phyloP scores from a whole-genome alignment of 371 early-diverging fungal species.

The Syncephalastrum racemosum region DNA sequence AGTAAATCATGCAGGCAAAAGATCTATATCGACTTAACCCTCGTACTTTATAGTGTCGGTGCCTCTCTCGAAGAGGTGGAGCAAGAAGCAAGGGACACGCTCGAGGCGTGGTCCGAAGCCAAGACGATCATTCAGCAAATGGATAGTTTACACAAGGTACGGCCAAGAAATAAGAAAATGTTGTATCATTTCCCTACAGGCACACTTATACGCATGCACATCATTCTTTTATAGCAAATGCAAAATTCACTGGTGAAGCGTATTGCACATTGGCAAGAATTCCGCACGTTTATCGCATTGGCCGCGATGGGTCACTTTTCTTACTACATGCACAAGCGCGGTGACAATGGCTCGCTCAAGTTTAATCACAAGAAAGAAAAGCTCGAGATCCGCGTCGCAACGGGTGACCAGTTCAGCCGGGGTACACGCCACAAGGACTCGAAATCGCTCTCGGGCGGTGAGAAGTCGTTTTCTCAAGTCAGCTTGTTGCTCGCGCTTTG shows the following conservation, averaged over 20 bases:
- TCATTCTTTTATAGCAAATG: conserved; percentile 40
- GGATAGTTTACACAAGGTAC: conserved; percentile 50
- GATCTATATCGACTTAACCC: neutral
- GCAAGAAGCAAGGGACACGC: conserved; percentile 46
- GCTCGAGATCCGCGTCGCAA: conserved; percentile 65
- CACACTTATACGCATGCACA: neutral
- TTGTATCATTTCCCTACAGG: neutral
- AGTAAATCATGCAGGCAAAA: neutral
- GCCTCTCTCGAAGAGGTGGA: conserved; percentile 59
- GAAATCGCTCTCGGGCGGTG: conserved; percentile 96
- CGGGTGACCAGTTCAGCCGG: conserved; percentile 44
- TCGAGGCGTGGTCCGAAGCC: conserved; percentile 58
- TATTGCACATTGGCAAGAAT: conserved; percentile 60
- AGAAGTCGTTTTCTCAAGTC: conserved; percentile 98
- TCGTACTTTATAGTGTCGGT: conserved; percentile 7
- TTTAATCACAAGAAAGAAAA: conserved; percentile 77
- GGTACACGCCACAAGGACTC: conserved; percentile 77
- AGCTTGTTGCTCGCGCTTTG: conserved; percentile 96
- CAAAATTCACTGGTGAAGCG: conserved; percentile 60
- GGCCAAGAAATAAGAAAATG: neutral
- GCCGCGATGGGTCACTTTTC: conserved; percentile 75
- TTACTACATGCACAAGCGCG: conserved; percentile 75
- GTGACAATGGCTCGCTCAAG: conserved; percentile 84
- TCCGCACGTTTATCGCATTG: conserved; percentile 71
- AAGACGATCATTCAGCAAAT: conserved; percentile 53